These are phyloP conservation scores for Didymella keratinophila DNA, from an alignment of 2,329 filamentous ascomycete genomes.

Conservation along the genomic window DNA sequence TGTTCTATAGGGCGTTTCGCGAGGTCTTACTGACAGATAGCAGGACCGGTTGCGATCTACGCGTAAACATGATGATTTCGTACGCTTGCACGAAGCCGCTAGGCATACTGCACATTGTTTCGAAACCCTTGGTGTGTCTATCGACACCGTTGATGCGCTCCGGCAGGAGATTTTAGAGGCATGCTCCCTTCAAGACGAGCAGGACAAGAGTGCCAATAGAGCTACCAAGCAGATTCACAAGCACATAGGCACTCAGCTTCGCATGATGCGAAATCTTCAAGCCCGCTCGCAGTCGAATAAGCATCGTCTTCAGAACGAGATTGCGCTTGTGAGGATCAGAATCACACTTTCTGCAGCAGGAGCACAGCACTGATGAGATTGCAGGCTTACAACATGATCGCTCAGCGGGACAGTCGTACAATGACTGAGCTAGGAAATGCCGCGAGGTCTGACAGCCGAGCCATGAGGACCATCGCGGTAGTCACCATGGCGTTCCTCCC, in stretches of 20 bases:
- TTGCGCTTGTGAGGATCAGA: constrained; percentile 20
- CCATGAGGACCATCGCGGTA: constrained; percentile 29
- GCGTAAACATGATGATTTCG: constrained; percentile 14
- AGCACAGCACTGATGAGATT: constrained; percentile 1
- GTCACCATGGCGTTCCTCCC: constrained; percentile 35
- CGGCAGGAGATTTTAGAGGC: constrained; percentile 7
- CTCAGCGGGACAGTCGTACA: constrained; percentile 28
- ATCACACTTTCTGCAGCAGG: background rate
- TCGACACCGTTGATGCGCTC: constrained; percentile 19
- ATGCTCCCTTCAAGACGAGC: background rate
- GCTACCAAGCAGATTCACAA: background rate
- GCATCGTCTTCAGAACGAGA: constrained; percentile 31
- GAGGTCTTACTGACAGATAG: background rate
- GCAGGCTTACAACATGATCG: constrained; percentile 30
- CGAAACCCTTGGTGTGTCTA: constrained; percentile 23
- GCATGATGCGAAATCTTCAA: constrained; percentile 21
- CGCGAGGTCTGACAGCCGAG: constrained; percentile 24
- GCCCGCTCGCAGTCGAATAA: constrained; percentile 27
- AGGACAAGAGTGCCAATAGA: too few relatives aligned
- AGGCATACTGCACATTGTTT: constrained; percentile 28
- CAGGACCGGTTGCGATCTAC: constrained; percentile 13
- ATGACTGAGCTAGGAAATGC: constrained; percentile 28
- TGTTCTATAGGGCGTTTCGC: background rate
- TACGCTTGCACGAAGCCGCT: constrained; percentile 23
- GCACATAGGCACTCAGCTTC: constrained; percentile 19